Conservation (phyloP, 2,329 filamentous ascomycete species). For the Ophiocordyceps robertsii region DNA sequence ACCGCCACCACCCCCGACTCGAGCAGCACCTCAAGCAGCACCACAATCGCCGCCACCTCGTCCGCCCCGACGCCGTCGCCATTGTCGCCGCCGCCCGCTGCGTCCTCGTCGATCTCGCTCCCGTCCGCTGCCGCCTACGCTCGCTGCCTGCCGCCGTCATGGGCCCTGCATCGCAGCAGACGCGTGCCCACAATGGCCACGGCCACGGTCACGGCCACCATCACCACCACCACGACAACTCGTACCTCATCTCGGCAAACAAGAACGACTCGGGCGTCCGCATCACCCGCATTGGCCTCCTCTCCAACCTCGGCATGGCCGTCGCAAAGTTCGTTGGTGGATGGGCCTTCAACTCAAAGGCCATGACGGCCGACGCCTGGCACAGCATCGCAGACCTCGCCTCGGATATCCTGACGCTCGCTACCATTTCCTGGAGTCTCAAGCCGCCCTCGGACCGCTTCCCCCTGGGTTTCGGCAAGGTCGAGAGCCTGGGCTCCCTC, state of each 20-base stretch:
- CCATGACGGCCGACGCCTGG: slow-evolving; percentile 85
- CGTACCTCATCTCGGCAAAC: slow-evolving; percentile 82
- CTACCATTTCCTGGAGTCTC: slow-evolving; percentile 87
- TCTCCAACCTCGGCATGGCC: slow-evolving; percentile 91
- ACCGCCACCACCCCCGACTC: not conserved
- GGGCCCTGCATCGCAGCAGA: slow-evolving; percentile 17
- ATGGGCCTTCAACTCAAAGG: slow-evolving; percentile 88
- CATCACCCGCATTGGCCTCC: slow-evolving; percentile 42
- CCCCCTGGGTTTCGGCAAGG: slow-evolving; percentile 86
- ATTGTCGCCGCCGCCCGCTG: slow-evolving; percentile 1
- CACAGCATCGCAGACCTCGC: slow-evolving; percentile 92
- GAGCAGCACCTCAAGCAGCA: not conserved
- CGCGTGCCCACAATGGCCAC: slow-evolving; percentile 15
- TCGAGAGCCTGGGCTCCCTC: slow-evolving; percentile 89
- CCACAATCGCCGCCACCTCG: not conserved
- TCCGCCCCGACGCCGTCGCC: slow-evolving; percentile 1
- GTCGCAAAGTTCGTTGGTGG: slow-evolving; percentile 85
- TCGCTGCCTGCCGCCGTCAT: slow-evolving; percentile 10
- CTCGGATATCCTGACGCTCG: slow-evolving; percentile 85
- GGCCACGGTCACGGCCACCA: slow-evolving; percentile 38
- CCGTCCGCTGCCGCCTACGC: slow-evolving; percentile 9
- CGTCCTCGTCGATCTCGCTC: slow-evolving; percentile 8
- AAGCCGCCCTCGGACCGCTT: slow-evolving; percentile 73
- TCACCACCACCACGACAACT: slow-evolving; percentile 76
- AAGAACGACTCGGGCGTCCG: slow-evolving; percentile 56